Evolutionary conservation across 192 early-diverging fungal species (phyloP).

Genomic region (Backusella sp.): DNA sequence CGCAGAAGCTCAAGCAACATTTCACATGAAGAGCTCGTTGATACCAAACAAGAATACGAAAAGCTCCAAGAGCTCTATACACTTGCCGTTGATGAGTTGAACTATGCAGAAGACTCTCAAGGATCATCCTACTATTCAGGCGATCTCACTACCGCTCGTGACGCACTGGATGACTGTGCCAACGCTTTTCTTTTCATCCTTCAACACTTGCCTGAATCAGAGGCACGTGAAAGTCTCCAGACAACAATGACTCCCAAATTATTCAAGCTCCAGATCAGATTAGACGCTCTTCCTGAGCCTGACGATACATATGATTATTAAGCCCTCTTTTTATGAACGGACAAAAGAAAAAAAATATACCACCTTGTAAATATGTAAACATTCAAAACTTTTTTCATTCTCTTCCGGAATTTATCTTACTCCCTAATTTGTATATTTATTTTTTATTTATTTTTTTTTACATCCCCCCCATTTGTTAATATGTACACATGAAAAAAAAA

Average conservation of each 20-base stretch:
- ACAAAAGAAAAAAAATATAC: slow-evolving; percentile 3
- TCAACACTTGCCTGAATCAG: neutral
- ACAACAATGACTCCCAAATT: slow-evolving; percentile 9
- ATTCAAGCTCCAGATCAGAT: neutral
- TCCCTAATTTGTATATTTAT: neutral
- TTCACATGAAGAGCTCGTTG: neutral
- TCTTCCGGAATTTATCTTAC: neutral
- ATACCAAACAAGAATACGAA: neutral
- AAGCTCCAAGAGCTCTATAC: slow-evolving; percentile 10
- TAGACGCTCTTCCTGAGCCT: slow-evolving; percentile 3
- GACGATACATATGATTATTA: neutral
- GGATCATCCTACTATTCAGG: slow-evolving; percentile 18
- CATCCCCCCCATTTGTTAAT: neutral
- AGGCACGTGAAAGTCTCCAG: slow-evolving; percentile 14
- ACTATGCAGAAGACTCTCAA: slow-evolving; percentile 16
- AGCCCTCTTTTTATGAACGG: neutral
- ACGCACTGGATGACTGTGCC: slow-evolving; percentile 14
- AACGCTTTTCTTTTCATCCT: slow-evolving; percentile 1
- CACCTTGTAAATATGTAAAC: neutral
- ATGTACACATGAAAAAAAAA: neutral
- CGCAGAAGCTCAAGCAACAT: slow-evolving; percentile 4
- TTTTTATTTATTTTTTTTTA: neutral
- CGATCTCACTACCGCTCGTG: slow-evolving; percentile 9
- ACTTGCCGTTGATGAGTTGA: slow-evolving; percentile 13
- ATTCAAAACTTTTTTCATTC: neutral